These are phyloP conservation scores for Rhodomyrtus tomentosa DNA, from an alignment of 345 rosid genomes.

Conservation along the genomic window DNA sequence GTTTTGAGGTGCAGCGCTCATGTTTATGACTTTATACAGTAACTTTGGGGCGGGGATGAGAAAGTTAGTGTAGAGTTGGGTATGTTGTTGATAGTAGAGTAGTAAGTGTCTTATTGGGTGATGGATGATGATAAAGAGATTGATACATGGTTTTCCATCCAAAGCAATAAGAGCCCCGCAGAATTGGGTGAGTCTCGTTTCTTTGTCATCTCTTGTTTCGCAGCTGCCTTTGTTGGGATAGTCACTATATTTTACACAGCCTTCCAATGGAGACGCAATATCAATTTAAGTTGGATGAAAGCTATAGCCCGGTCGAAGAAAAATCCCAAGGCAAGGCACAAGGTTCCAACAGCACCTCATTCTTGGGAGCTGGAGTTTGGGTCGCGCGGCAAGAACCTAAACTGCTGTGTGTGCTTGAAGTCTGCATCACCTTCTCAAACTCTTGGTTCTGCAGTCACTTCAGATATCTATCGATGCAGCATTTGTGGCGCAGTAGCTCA, in stretches of 20 bases:
- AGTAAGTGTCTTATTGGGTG: neutral
- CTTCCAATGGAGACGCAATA: conserved; percentile 94
- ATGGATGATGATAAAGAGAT: conserved; percentile 68
- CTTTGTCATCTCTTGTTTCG: conserved; percentile 47
- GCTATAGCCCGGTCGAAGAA: conserved; percentile 88
- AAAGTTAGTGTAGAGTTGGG: neutral
- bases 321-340: conserved; percentile 77
- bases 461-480: conserved; percentile 56
- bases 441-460: conserved; percentile 37
- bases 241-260: conserved; percentile 81
- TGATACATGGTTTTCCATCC: conserved; percentile 29
- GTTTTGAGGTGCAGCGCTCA: neutral
- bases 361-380: conserved; percentile 56
- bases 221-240: conserved; percentile 75
- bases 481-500: conserved; percentile 84
- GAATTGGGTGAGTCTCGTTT: conserved; percentile 45
- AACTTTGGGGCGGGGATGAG: neutral
- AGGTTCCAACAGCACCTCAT: conserved; percentile 59
- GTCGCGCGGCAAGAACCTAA: conserved; percentile 71
- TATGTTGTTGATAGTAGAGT: neutral
- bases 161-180: conserved; percentile 31
- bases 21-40: neutral
- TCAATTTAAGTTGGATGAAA: conserved; percentile 88
- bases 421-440: conserved; percentile 63
- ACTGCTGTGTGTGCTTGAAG: conserved; percentile 83